phyloP scores from a whole-genome alignment of 768 basidiomycete genomes.

The Calocybe cyanea region DNA sequence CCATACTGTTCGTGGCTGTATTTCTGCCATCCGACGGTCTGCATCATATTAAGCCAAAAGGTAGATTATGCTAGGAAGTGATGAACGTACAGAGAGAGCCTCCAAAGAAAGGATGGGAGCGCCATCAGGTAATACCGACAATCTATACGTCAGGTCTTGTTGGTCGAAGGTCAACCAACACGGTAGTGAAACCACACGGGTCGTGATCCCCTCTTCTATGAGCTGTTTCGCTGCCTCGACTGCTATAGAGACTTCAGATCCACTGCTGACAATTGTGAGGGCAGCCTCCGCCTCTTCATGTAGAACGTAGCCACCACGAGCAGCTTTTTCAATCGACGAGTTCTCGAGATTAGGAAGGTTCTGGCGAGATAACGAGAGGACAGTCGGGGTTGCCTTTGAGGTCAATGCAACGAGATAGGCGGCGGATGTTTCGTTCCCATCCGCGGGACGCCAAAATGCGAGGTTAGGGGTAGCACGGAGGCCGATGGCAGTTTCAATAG shows the following conservation, averaged over 20 bases:
- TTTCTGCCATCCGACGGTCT: conserved; percentile 82
- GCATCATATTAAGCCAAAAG: conserved; percentile 2
- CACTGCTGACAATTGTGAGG: conserved; percentile 85
- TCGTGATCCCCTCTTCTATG: conserved; percentile 71
- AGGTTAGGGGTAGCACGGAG: conserved; percentile 89
- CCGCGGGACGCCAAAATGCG: conserved; percentile 90
- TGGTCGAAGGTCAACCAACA: conserved; percentile 88
- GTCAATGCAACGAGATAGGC: conserved; percentile 79
- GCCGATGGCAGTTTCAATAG: conserved; percentile 83
- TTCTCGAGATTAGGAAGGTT: conserved; percentile 91
- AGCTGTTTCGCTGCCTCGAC: conserved; percentile 84
- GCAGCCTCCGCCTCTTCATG: conserved; percentile 78
- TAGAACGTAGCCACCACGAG: conserved; percentile 85
- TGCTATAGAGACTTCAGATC: conserved; percentile 86
- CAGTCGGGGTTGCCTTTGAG: conserved; percentile 74
- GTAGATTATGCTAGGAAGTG: conserved; percentile 5
- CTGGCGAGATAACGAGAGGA: conserved; percentile 81
- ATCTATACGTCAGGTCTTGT: conserved; percentile 73
- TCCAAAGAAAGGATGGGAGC: conserved; percentile 89
- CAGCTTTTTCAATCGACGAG: conserved; percentile 80
- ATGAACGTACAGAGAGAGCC: conserved; percentile 51
- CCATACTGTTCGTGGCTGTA: conserved; percentile 91
- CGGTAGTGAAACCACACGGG: conserved; percentile 82
- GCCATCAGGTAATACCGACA: conserved; percentile 84
- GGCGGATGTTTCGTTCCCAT: conserved; percentile 97